Evolutionary conservation across 2,329 filamentous ascomycete genomes (phyloP).

Genomic region (Neonectria magnoliae): DNA sequence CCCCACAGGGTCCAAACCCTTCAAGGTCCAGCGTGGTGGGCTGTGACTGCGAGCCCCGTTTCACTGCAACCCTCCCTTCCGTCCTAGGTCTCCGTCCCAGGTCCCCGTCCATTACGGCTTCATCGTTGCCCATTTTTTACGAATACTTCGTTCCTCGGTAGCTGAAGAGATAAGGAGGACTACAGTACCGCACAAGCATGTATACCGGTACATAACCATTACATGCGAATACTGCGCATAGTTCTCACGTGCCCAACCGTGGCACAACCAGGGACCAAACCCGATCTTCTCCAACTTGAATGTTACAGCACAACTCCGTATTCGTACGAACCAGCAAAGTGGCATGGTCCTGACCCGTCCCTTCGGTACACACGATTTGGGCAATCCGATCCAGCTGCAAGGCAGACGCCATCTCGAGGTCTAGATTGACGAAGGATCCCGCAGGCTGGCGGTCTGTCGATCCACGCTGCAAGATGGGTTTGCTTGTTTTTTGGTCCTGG

Average conservation of each 20-base stretch:
- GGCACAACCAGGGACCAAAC: slow-evolving; percentile 1
- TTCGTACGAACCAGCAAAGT: not conserved
- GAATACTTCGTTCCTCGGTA: slow-evolving; percentile 1
- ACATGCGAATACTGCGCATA: too few species aligned
- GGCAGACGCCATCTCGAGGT: slow-evolving; percentile 12
- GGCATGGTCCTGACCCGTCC: slow-evolving; percentile 3
- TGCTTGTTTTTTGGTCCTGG: not conserved
- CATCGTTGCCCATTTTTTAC: slow-evolving; percentile 1
- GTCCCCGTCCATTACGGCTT: slow-evolving; percentile 25
- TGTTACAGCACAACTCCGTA: slow-evolving; percentile 2
- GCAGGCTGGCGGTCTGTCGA: slow-evolving; percentile 2
- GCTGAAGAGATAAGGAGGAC: not conserved
- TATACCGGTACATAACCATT: not conserved
- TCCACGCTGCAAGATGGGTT: slow-evolving; percentile 10
- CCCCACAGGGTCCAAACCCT: slow-evolving; percentile 4
- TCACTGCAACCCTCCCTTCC: slow-evolving; percentile 11
- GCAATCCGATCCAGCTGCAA: slow-evolving; percentile 15
- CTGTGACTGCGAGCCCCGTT: slow-evolving; percentile 1
- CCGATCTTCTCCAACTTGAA: slow-evolving; percentile 8
- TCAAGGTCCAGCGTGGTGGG: not conserved
- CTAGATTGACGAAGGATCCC: slow-evolving; percentile 3
- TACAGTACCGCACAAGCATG: not conserved
- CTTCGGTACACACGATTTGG: slow-evolving; percentile 11
- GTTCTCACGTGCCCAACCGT: slow-evolving; percentile 18
- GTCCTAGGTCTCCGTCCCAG: slow-evolving; percentile 4